phyloP scores from a whole-genome alignment of 805 yeast species.

The Lachancea kluyveri region DNA sequence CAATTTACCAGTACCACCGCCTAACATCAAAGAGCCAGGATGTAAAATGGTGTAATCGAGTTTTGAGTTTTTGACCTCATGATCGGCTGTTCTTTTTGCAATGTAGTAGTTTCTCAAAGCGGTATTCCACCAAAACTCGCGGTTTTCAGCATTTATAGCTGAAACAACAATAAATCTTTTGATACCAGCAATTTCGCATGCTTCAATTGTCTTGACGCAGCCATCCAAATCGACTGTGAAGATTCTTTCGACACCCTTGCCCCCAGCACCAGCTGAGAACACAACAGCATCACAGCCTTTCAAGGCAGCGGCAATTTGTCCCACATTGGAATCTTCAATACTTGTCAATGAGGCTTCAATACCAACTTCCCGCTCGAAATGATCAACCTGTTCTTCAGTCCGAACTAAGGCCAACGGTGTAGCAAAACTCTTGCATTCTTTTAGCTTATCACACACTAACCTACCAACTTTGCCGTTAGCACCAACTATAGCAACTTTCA shows the following conservation, averaged over 20 bases:
- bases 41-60: slow-evolving; percentile 52
- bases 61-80: slow-evolving; percentile 33
- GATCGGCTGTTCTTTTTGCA: slow-evolving; percentile 58
- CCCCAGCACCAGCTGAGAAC: slow-evolving; percentile 59
- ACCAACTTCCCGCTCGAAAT: slow-evolving; percentile 34
- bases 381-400: slow-evolving; percentile 37
- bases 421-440: slow-evolving; percentile 25
- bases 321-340: slow-evolving; percentile 33
- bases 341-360: slow-evolving; percentile 34
- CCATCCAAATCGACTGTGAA: slow-evolving; percentile 58
- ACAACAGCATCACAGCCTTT: slow-evolving; percentile 50
- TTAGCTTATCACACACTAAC: slow-evolving; percentile 34
- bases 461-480: slow-evolving; percentile 61
- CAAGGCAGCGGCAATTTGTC: slow-evolving; percentile 33
- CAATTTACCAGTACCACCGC: slow-evolving; percentile 39
- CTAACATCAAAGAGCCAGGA: slow-evolving; percentile 43
- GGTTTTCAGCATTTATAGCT: slow-evolving; percentile 48
- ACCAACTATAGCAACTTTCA: slow-evolving; percentile 45
- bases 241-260: slow-evolving; percentile 40
- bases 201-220: slow-evolving; percentile 51
- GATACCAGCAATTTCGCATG: slow-evolving; percentile 39
- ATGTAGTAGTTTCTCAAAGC: slow-evolving; percentile 45
- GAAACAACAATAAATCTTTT: slow-evolving; percentile 47
- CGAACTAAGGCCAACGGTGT: slow-evolving; percentile 42
- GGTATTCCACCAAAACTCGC: slow-evolving; percentile 38